Evolutionary conservation across 805 yeast species (phyloP), one percentile per base, ranked within the genome.

Genomic region (Yamadazyma phyllophila): DNA sequence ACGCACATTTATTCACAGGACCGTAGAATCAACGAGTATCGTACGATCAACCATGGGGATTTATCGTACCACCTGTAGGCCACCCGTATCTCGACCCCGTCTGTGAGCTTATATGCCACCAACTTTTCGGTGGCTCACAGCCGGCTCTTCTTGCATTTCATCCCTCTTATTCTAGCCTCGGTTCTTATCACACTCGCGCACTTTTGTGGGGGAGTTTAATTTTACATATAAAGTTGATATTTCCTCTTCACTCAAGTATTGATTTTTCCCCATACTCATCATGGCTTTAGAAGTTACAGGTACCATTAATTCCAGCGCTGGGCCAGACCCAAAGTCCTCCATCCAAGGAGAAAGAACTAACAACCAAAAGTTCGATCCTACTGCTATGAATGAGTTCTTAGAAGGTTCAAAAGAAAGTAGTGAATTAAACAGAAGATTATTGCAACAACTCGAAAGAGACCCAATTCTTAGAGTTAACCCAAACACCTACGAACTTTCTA

Each of bases 401-500:
- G 77, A 71, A 52, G 77, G 77, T 24, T 54, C 66, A 9, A 55
- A 57, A 13, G 68, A 68, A 45, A 69, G 69, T 36, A 74, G 83
- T 6, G 63, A 64, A 9, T 61, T 68, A 45, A 75, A 80, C n/a
- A 76, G 76, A 49, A 54, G 59, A 13, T 60, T 83, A 53, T 66
- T 77, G 58, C 81, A 76, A 51, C 82, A 83, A 57, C 67, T 84
- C 57, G 82, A 81, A 56, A 73, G 82, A 53, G 92, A 85, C 61
- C 90, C 90, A 1, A 64, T 84, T 12, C 68, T 85, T 46, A 73
- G 76, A 33, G 74, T 81, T 1, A 72, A 73, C 32, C 67, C 81
- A 4, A 59, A 69, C 30, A 79, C 77, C 61, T 85, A 83, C 58
- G 89, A 85, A 50, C 59, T 71, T 51, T 67, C 74, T 32, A 83